Base-by-base conservation (phyloP, 345 rosid species). In the Alliaria petiolata region DNA sequence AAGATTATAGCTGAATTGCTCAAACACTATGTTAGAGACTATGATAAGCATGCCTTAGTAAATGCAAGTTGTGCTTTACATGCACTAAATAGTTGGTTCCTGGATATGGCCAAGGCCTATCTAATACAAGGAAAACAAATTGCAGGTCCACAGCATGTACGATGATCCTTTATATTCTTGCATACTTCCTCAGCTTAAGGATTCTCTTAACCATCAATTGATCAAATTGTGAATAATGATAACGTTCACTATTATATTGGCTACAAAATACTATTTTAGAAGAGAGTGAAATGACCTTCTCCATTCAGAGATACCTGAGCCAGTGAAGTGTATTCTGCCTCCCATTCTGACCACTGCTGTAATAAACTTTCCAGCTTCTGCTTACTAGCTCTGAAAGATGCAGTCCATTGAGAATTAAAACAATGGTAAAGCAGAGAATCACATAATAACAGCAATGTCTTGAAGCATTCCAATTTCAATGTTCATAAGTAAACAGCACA, bases 321-420 rank as follows among this genome's bases (percentile, higher is more conserved):
- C 62, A 81, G 79, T 56, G 87, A 82, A 76, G 65, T 76, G 55
- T 33, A 76, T 51, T 83, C 85, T 25, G 86, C 85, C 70, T 92
- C 93, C 98, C 99, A 95, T 58, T 87, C 92, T 34, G 98, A 95
- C 99, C 99, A 95, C 65, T 92, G 80, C 79, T 78, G 90, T 70
- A 95, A 81, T 55, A 95, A 77, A 73, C 80, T 88, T 76, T 86
- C 96, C 60, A 92, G 87, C 80, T 88, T 95, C 79, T 74, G 83
- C 85, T 85, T 92, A 67, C 99, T 86, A 74, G 93, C 87, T 79
- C 99, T 95, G 85, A 57, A 71, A 76, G 69, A 77, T 15, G 45
- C 46, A 52, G 62, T 51, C 49, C 34, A 35, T 30, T 51, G 14
- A 69, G 5, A 22, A 42, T 42, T 42, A 14, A 5, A 42, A 42